Conservation (phyloP, 169 alveolate species). For the Plasmodium gonderi region DNA sequence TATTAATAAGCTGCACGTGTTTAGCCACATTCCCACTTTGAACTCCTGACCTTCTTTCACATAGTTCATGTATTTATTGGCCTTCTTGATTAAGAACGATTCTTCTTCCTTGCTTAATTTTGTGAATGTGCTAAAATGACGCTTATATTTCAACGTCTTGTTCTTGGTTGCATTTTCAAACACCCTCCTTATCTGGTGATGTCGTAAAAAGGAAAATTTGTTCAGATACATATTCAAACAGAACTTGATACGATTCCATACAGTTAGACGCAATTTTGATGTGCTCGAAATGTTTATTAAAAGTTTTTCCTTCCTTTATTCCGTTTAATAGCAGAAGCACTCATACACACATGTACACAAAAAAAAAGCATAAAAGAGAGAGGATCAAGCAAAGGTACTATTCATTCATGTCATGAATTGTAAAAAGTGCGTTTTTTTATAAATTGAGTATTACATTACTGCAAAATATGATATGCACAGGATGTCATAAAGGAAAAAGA, state of each 20-base stretch:
- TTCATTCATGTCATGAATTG: neutral
- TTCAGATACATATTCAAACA: conserved; percentile 2
- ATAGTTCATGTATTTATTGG: conserved; percentile 22
- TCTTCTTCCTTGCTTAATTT: conserved; percentile 46
- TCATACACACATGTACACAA: neutral
- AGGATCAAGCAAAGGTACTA: neutral
- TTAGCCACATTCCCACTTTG: conserved; percentile 70
- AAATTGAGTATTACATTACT: too few relatives aligned
- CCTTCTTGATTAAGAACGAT: conserved; percentile 28
- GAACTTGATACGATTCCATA: too few relatives aligned
- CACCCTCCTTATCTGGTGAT: conserved; percentile 4
- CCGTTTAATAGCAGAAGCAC: too few relatives aligned
- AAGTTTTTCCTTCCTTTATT: neutral
- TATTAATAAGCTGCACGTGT: conserved; percentile 79
- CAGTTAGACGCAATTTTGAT: too few relatives aligned
- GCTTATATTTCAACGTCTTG: neutral
- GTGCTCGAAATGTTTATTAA: neutral
- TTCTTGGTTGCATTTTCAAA: neutral
- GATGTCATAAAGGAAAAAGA: too few relatives aligned
- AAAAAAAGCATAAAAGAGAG: neutral
- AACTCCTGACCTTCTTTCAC: conserved; percentile 71
- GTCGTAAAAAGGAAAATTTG: conserved; percentile 6
- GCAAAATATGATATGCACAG: too few relatives aligned
- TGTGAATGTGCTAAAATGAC: conserved; percentile 10
- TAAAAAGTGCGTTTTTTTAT: neutral